Evolutionary conservation across 371 early-diverging fungal genomes (phyloP), one percentile per base, ranked within the genome.

Genomic region (Lichtheimia corymbifera): DNA sequence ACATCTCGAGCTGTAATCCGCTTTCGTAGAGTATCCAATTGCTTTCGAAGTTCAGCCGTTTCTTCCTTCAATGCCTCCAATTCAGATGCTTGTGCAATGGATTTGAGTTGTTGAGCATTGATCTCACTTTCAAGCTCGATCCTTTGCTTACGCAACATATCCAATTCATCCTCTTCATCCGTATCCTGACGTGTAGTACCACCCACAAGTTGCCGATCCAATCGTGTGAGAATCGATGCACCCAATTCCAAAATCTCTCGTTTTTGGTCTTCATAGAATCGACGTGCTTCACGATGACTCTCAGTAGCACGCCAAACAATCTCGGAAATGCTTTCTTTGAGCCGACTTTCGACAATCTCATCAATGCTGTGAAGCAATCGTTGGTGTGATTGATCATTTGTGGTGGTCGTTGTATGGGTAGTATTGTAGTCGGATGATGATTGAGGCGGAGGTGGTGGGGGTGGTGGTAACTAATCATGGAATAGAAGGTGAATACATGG

Each of bases 201-300:
- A 35, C 35, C 35, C 4, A 35, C 35, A 35, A 35, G 35, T 5
- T 68, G 66, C 0, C 40, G 35, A 24, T 67, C 64, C 41, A 75
- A 49, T 18, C 60, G 62, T 12, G 55, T 61, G 5, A 71, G 53
- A n/a, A 71, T 50, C 13, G 62, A 58, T 22, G 56, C 28, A 3
- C 67, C 66, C n/a, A 72, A 55, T 1, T 70, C 68, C 43, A 76
- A 35, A 55, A 73, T 66, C 20, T 77, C 72, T 2, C 68, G 74
- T 42, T 68, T 70, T 40, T 77, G 77, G 5, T 77, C 77, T 40
- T 77, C 74, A 74, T 72, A 74, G 20, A 69, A 69, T 18, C 56
- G 42, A 25, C 62, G 65, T 3, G 72, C 68, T 3, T 71, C 70
- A 14, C 65, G 57, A 56, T 77, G 72, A 25, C 61, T 70, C 30